Evolutionary conservation across 2,329 filamentous ascomycete genomes (phyloP), one percentile per base, ranked within the genome.

Genomic region (Biscogniauxia mediterranea): DNA sequence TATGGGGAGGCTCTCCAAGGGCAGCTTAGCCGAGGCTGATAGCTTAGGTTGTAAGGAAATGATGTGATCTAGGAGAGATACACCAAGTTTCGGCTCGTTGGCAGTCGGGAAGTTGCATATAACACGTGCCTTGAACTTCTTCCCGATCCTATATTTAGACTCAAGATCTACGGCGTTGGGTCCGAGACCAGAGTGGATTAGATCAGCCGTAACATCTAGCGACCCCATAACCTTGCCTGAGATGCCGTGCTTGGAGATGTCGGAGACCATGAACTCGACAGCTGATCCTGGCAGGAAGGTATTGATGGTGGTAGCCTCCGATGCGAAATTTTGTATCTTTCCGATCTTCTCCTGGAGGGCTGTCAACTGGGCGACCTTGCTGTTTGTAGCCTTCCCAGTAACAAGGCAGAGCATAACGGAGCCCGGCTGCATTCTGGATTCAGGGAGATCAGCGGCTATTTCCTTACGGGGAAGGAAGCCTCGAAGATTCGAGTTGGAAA

Each of bases 281-380:
- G 89, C 88, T n/a, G 92, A 95, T 66, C 95, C 96, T 1, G 96
- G 95, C 6, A 97, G 83, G 77, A 96, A 97, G 6, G 91, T 86
- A 74, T 93, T 92, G 71, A 99, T 90, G 0, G 91, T 96, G 8
- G 92, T 92, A 0, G 93, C 93, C 50, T 91, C 88, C 28, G 82
- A 83, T 2, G 96, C 82, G 60, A 83, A 85, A 71, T 87, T 86
- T 54, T 87, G 81, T 61, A 86, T 74, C 68, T 87, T 91, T 38
- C 87, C 89, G 19, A 92, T 79, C 69, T 89, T 90, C 65, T 85
- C 84, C 51, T 85, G 80, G 68, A 92, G 85, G 20, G 92, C 86
- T 1, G 92, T 93, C 23, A 99, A 83, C 76, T 98, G 96, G 25
- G 93, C 84, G 38, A 96, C 90, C 72, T 93, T 95, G 66, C 91